Base-by-base conservation (phyloP, 129 eudicot genomes). In the Flaveria bidentis region DNA sequence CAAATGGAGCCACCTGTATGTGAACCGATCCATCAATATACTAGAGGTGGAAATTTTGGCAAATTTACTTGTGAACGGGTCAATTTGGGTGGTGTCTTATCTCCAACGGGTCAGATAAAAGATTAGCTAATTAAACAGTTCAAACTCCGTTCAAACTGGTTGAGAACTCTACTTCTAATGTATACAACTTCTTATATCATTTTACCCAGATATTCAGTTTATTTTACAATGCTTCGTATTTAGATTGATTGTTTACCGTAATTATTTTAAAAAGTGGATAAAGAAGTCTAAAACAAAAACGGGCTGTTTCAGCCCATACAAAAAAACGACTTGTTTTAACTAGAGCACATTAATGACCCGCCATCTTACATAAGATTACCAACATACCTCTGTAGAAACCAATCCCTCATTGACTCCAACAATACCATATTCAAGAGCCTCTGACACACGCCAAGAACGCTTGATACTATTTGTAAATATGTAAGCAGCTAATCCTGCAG, bases 321-420 rank as follows among this genome's bases (percentile, higher is more conserved):
- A 70, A 71, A 71, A 10, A 49, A 39, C 5, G 63, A 71, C 75
- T 58, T 3, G 46, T 46, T 16, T 14, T 50, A 60, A 25, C 66
- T 20, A 57, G 30, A 57, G 64, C 64, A 4, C 64, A 57, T 57
- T 57, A 20, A 36, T 8, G 15, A 56, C 25, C 60, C 25, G 11
- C 25, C 4, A 57, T 57, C 64, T 57, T 20, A 33, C 64, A 14
- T 51, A 61, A 49, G 60, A 55, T 53, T 30, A 79, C 77, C 61
- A 12, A 12, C 57, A 52, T 16, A 93, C 99, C 96, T 89, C 96
- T 16, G 96, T 87, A 55, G 97, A 89, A 78, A 91, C 85, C 70
- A 88, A 67, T 83, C 99, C 99, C 79, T 94, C 97, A 25, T 94
- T 91, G 44, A 94, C 88, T 72, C 99, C 99, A 76, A 91, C 97